phyloP scores from a whole-genome alignment of 148 eudicot species.

The Amaranthus hypochondriacus region DNA sequence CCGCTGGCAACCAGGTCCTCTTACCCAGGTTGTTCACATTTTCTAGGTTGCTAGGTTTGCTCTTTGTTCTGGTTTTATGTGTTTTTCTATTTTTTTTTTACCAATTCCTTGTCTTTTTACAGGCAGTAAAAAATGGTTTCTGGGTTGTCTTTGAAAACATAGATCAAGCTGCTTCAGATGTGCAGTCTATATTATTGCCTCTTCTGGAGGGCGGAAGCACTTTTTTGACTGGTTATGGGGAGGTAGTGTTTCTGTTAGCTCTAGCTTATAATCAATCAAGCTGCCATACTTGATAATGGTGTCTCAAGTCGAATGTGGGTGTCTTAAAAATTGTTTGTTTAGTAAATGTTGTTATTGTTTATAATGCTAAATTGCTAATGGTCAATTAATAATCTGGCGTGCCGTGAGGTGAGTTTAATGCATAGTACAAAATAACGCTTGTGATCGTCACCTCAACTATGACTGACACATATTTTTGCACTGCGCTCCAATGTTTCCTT shows the following conservation, averaged over 20 bases:
- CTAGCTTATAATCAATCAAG: constrained; percentile 4
- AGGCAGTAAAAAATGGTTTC: constrained; percentile 82
- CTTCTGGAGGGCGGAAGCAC: constrained; percentile 75
- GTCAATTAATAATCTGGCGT: too few relatives aligned
- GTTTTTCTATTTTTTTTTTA: not conserved
- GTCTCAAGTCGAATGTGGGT: not conserved
- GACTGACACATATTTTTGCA: too few relatives aligned
- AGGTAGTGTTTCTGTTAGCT: constrained; percentile 44
- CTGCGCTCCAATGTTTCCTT: too few relatives aligned
- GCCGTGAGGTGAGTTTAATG: too few relatives aligned
- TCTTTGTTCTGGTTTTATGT: constrained; percentile 5
- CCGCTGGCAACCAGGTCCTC: constrained; percentile 99
- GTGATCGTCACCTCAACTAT: too few relatives aligned
- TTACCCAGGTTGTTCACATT: constrained; percentile 63
- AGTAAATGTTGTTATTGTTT: not conserved
- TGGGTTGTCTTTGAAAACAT: constrained; percentile 97
- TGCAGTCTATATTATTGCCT: constrained; percentile 80
- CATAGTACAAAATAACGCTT: too few relatives aligned
- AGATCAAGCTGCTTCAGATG: constrained; percentile 94
- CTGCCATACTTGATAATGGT: not conserved
- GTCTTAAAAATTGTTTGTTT: not conserved
- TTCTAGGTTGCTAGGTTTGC: not conserved
- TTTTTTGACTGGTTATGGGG: constrained; percentile 81
- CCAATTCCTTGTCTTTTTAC: constrained; percentile 13
- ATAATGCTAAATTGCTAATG: too few relatives aligned